phyloP scores from a whole-genome alignment of 2,329 filamentous ascomycete species.

The Fusarium pseudonygamai region DNA sequence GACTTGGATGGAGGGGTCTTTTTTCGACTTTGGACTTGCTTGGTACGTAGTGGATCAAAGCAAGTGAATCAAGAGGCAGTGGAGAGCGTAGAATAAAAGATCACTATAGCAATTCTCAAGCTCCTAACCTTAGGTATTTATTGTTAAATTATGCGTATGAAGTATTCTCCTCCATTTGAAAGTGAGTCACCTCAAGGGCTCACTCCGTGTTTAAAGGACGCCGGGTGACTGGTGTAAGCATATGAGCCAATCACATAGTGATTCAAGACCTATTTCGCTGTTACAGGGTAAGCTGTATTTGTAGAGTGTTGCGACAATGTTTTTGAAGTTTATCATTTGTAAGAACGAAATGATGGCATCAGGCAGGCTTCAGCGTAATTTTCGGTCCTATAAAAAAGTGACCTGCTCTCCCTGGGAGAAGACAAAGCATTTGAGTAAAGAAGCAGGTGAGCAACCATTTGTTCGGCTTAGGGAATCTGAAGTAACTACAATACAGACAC shows the following conservation, averaged over 20 bases:
- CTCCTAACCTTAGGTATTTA: neutral
- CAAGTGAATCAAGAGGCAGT: neutral
- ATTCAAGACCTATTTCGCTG: neutral
- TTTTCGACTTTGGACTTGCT: neutral
- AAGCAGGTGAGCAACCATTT: neutral
- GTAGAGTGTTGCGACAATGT: neutral
- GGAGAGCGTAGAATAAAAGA: neutral
- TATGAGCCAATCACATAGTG: neutral
- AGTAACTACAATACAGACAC: neutral
- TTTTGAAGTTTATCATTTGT: neutral
- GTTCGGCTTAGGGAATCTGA: accelerated
- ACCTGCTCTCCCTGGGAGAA: neutral
- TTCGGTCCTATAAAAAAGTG: neutral
- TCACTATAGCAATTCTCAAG: neutral
- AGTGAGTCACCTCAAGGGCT: neutral
- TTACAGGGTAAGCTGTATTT: neutral
- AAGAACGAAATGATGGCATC: neutral
- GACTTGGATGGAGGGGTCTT: conserved; percentile 35
- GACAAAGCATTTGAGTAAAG: too few species aligned
- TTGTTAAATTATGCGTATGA: too few species aligned
- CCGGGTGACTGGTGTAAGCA: neutral
- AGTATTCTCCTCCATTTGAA: too few species aligned
- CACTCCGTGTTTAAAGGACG: neutral
- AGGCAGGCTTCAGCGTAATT: neutral
- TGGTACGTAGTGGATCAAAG: neutral